Evolutionary conservation across 179 eudicot genomes (phyloP).

Genomic region (Pouteria campechiana): DNA sequence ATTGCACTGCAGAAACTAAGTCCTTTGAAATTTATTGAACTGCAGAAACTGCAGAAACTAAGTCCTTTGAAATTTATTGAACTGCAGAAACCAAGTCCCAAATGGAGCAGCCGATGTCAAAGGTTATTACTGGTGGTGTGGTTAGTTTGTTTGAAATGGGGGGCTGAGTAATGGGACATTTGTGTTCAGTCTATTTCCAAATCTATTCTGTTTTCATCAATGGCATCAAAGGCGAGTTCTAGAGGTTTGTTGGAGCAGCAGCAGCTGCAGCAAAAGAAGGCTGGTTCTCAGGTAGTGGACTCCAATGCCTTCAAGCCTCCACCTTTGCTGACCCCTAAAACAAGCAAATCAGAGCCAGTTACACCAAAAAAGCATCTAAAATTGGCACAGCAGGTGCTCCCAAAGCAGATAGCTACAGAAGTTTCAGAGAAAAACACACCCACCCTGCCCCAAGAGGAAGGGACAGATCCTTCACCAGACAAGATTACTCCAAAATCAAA

Average conservation of each 20-base stretch:
- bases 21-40: too few species aligned
- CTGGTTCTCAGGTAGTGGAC: too few species aligned
- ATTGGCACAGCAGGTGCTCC: constrained; percentile 7
- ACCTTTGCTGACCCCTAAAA: background rate
- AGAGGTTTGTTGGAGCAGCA: constrained; percentile 1
- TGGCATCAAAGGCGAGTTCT: constrained; percentile 13
- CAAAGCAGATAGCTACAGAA: constrained; percentile 4
- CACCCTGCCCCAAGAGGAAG: background rate
- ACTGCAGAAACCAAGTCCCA: too few species aligned
- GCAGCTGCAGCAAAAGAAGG: background rate
- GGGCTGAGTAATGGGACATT: constrained; percentile 19
- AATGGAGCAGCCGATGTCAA: constrained; percentile 23
- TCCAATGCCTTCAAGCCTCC: too few species aligned
- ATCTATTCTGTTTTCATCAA: constrained; percentile 1
- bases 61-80: too few species aligned
- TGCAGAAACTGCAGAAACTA: too few species aligned
- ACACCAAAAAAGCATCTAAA: constrained; percentile 8
- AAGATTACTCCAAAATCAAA: background rate
- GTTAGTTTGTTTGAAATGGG: too few species aligned
- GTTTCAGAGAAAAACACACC: background rate
- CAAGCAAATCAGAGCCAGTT: constrained; percentile 4
- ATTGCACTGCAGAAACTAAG: too few species aligned
- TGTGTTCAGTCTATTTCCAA: constrained; percentile 9
- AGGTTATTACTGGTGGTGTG: too few species aligned
- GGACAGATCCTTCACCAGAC: background rate